Conservation (phyloP, 2,329 filamentous ascomycete genomes). For the Parastagonospora avenae region DNA sequence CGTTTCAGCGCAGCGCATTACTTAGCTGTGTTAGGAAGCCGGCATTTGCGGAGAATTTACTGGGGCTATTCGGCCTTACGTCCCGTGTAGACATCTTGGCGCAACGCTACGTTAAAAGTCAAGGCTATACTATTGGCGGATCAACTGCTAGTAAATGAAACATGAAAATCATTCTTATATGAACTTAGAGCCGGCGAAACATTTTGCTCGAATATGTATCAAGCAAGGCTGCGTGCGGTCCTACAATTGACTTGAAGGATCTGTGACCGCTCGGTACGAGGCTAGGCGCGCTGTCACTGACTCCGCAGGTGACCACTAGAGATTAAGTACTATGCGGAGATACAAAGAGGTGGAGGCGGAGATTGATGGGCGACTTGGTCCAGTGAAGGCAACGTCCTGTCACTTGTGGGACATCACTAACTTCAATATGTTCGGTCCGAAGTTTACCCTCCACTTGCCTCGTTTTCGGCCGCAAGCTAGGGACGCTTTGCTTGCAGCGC, state of each 20-base stretch:
- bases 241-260: not conserved
- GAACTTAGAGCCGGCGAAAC: not conserved
- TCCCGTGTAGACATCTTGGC: not conserved
- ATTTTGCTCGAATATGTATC: not conserved
- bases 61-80: not conserved
- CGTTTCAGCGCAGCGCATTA: no score
- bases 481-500: not conserved
- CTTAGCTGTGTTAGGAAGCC: no score
- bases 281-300: not conserved
- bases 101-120: not conserved
- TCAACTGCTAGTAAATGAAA: not conserved
- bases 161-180: not conserved
- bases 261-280: not conserved
- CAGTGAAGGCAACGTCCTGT: not conserved
- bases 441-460: not conserved
- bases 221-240: not conserved
- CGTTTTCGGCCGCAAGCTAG: not conserved
- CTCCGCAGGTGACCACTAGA: not conserved
- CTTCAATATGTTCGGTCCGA: not conserved
- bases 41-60: no score
- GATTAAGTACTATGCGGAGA: not conserved
- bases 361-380: not conserved
- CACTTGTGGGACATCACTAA: not conserved
- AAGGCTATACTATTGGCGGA: not conserved
- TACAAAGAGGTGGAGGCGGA: not conserved